phyloP scores from a whole-genome alignment of 371 early-diverging fungal species.

The Entomophthora muscae region DNA sequence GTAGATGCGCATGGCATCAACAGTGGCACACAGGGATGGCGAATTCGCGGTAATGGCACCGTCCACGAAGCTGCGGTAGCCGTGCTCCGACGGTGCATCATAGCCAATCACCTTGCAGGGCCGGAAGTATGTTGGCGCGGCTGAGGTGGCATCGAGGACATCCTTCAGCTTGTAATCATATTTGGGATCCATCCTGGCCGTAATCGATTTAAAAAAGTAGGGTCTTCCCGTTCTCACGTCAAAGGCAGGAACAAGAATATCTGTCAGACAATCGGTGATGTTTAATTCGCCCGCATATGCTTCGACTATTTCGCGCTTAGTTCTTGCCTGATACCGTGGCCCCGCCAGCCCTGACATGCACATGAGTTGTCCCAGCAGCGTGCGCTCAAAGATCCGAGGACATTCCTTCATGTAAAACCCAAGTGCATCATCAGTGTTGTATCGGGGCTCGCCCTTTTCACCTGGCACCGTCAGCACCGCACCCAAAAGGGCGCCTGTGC shows the following conservation, averaged over 20 bases:
- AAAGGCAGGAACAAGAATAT: not conserved
- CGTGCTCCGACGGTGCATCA: not conserved
- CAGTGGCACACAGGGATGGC: not conserved
- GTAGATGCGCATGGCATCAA: not conserved
- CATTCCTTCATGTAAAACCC: not conserved
- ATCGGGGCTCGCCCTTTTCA: not conserved
- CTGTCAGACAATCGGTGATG: not conserved
- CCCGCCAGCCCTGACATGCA: not conserved
- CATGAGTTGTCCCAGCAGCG: not conserved
- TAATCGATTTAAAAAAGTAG: not conserved
- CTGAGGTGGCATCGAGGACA: too few species aligned
- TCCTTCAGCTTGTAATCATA: constrained; percentile 3
- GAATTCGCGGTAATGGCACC: constrained; percentile 5
- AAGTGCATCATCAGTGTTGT: not conserved
- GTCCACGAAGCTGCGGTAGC: too few species aligned
- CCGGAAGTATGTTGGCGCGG: constrained; percentile 10
- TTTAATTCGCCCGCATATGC: not conserved
- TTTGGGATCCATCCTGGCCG: not conserved
- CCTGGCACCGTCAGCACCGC: not conserved
- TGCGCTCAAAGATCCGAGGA: not conserved
- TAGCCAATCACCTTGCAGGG: not conserved
- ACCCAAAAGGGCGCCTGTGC: constrained; percentile 10
- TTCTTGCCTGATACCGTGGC: not conserved
- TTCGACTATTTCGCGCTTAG: not conserved
- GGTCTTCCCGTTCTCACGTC: not conserved